Base-by-base conservation (phyloP, 768 basidiomycete genomes). In the Exsudoporus frostii region DNA sequence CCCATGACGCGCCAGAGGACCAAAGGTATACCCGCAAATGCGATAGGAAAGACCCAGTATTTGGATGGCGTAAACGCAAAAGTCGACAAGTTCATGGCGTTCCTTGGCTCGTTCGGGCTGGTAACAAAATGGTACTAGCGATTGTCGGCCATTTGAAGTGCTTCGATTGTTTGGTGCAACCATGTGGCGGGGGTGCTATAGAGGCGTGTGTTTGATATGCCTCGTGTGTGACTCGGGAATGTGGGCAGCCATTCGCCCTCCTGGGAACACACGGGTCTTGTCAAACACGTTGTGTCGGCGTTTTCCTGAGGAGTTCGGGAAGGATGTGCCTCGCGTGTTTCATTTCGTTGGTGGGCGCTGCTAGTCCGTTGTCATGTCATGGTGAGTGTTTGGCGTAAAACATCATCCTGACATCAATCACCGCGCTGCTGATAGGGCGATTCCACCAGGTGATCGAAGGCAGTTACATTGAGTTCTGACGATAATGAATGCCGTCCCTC, bases 71-170 rank as follows among this genome's bases (percentile, higher is more conserved):
- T 55, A 20, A 64, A 60, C 20, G 55, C 61, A 41, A 67, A 53
- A 24, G 65, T 65, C 36, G 69, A 59, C 53, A 60, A 48, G 65
- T 65, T 68, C 68, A 69, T 69, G 20, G 65, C 58, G 44, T 43
- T 34, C 40, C 48, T 45, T 51, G 39, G 59, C n/a, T 53, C 4
- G 62, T 57, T 57, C 57, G 55, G 57, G 63, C 62, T 60, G 55
- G 53, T 56, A 46, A 55, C 51, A 40, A 45, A 51, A 55, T 52
- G 33, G 55, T 40, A 37, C 33, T 36, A 46, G 25, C 45, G 51
- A 58, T 53, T 56, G 56, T 50, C 54, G 51, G 61, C 45, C 60
- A 63, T 63, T 64, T 69, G 66, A 68, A 49, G 45, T 43, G 53
- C 54, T 57, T 60, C 39, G 55, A 19, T 53, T 61, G 48, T 58